Conservation (phyloP, 352 stramenopile species). For the Saprolegnia diclina region DNA sequence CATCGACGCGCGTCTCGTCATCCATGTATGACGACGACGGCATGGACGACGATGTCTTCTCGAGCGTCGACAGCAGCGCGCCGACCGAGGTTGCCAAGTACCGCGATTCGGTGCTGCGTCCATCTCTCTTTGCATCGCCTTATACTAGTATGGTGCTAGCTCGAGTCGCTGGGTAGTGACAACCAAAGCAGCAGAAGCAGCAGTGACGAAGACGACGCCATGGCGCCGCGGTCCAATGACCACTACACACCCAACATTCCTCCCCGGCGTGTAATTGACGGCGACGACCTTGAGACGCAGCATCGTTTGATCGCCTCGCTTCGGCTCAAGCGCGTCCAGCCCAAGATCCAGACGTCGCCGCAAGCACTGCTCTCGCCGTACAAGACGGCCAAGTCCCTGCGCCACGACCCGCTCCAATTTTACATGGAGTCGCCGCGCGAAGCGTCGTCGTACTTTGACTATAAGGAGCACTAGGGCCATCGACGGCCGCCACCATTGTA, state of each 20-base stretch:
- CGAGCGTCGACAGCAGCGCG: conserved; percentile 57
- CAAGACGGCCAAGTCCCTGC: conserved; percentile 18
- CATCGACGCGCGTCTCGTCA: conserved; percentile 39
- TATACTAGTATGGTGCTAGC: background rate
- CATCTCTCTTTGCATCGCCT: background rate
- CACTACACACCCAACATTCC: background rate
- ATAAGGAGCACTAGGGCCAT: background rate
- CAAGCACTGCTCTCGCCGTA: conserved; percentile 19
- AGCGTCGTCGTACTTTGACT: conserved; percentile 24
- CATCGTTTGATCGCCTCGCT: conserved; percentile 6
- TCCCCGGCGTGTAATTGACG: background rate
- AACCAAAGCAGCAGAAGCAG: background rate
- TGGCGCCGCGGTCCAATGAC: background rate
- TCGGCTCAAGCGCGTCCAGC: conserved; percentile 22
- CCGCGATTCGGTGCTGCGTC: conserved; percentile 47
- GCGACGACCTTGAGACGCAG: background rate
- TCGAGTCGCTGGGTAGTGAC: background rate
- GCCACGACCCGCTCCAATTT: background rate
- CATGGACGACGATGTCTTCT: conserved; percentile 29
- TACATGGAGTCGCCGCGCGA: conserved; percentile 15
- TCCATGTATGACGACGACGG: conserved; percentile 29
- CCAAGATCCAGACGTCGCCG: background rate
- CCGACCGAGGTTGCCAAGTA: conserved; percentile 49
- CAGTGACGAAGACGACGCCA: background rate
- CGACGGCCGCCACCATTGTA: background rate